A percentile compares a stretch with the other conserved stretches of the same genome.
These are phyloP conservation scores for Clitopilus hobsonii DNA, from an alignment of 768 basidiomycete species.

Conservation along the genomic window DNA sequence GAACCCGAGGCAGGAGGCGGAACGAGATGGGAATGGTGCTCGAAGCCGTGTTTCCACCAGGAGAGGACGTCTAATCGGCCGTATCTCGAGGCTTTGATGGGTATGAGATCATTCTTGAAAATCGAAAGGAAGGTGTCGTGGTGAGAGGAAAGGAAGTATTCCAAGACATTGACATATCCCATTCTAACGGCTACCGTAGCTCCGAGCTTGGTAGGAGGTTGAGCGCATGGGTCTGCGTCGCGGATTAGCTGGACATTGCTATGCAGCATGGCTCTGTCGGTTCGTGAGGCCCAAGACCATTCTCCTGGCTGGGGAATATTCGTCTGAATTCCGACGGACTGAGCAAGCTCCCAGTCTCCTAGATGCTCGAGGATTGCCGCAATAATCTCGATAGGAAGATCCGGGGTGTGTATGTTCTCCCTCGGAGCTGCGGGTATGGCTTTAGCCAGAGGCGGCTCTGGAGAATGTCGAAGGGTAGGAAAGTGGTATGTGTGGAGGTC, in stretches of 20 bases:
- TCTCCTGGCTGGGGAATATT: conserved; percentile 59
- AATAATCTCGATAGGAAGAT: conserved; percentile 73
- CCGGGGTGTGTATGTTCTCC: conserved; percentile 35
- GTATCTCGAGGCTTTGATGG: conserved; percentile 72
- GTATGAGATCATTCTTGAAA: conserved; percentile 67
- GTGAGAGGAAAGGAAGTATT: conserved; percentile 65
- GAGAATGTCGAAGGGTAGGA: neutral
- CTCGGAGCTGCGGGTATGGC: conserved; percentile 21
- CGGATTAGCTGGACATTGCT: conserved; percentile 58
- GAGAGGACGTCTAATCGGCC: conserved; percentile 68
- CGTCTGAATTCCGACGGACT: conserved; percentile 72
- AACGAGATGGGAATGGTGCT: conserved; percentile 57
- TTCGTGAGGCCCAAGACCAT: conserved; percentile 67
- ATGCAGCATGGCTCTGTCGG: conserved; percentile 70
- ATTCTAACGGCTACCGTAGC: conserved; percentile 66
- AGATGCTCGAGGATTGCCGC: conserved; percentile 74
- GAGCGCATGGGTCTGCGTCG: conserved; percentile 47
- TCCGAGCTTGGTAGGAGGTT: conserved; percentile 67
- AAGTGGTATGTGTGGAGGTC: conserved; percentile 74
- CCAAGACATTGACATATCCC: conserved; percentile 70
- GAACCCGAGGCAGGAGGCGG: conserved; percentile 49
- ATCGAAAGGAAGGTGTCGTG: conserved; percentile 58
- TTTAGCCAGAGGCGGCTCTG: conserved; percentile 17
- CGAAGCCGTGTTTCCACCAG: conserved; percentile 74
- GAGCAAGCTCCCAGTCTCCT: conserved; percentile 82